Percentiles rank a stretch among this genome's conserved stretches.
Conservation (phyloP, 257 asterid genomes). For the Mentha longifolia region DNA sequence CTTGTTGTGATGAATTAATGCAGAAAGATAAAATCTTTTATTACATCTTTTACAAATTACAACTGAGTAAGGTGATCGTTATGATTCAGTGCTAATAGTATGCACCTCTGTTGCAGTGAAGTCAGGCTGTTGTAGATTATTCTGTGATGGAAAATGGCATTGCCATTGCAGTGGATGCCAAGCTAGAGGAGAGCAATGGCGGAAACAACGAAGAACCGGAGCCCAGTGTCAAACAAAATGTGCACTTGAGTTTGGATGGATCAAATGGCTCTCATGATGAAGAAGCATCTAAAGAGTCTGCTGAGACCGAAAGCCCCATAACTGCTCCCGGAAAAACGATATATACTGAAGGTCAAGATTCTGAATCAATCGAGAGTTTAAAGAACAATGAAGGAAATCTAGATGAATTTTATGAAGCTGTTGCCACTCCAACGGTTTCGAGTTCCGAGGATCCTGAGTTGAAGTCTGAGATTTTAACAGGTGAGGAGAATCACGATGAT, state of each 20-base stretch:
- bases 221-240: conserved; percentile 36
- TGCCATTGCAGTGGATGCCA: conserved; percentile 46
- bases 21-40: not conserved
- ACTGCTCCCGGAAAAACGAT: conserved; percentile 33
- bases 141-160: conserved; percentile 70
- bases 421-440: conserved; percentile 36
- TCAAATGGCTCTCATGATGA: conserved; percentile 47
- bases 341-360: conserved; percentile 26
- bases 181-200: conserved; percentile 45
- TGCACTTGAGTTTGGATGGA: conserved; percentile 39
- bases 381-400: conserved; percentile 39
- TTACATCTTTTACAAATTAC: not conserved
- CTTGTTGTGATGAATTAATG: conserved; percentile 6
- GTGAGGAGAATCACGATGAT: conserved; percentile 29
- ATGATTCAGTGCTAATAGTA: conserved; percentile 9
- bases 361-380: conserved; percentile 35
- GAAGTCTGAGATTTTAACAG: conserved; percentile 31
- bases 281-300: conserved; percentile 62
- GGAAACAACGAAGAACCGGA: conserved; percentile 39
- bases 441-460: conserved; percentile 37
- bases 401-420: conserved; percentile 42
- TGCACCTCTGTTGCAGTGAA: conserved; percentile 36
- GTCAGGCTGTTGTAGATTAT: conserved; percentile 42
- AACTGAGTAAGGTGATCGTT: not conserved
- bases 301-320: conserved; percentile 40